A percentile compares a stretch with the other conserved stretches of the same genome.
Evolutionary conservation across 768 basidiomycete species (phyloP).

Genomic region (Lactarius hengduanensis): DNA sequence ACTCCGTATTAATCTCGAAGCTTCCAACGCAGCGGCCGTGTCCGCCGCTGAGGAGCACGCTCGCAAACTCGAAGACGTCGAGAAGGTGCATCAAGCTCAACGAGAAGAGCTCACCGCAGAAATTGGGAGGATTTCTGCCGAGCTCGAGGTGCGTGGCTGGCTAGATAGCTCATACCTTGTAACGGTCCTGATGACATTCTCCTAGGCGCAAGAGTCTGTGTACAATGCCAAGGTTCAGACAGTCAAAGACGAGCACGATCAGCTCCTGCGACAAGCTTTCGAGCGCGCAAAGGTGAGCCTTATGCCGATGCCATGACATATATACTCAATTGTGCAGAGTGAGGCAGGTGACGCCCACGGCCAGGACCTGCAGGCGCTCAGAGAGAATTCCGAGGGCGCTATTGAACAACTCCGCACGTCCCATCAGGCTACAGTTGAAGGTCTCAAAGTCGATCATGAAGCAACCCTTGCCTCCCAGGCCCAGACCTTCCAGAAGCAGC

Average conservation of each 20-base stretch:
- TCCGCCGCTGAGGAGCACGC: constrained; percentile 49
- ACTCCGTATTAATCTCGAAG: constrained; percentile 47
- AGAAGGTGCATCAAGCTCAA: constrained; percentile 48
- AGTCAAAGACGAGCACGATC: constrained; percentile 63
- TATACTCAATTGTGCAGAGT: constrained; percentile 41
- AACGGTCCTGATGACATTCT: constrained; percentile 12
- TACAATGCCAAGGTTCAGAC: constrained; percentile 65
- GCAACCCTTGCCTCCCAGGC: constrained; percentile 57
- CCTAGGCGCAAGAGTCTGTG: constrained; percentile 64
- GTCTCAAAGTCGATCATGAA: constrained; percentile 62
- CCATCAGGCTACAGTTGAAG: constrained; percentile 59
- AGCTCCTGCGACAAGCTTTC: constrained; percentile 65
- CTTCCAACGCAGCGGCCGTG: constrained; percentile 43
- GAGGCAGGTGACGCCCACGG: constrained; percentile 71
- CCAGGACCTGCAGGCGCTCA: constrained; percentile 68
- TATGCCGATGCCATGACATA: background rate
- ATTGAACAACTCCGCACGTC: constrained; percentile 67
- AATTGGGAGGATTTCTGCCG: constrained; percentile 52
- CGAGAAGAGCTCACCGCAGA: constrained; percentile 55
- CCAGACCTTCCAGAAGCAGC: constrained; percentile 58
- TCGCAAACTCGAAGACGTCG: constrained; percentile 50
- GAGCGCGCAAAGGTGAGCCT: constrained; percentile 69
- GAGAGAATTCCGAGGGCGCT: constrained; percentile 60
- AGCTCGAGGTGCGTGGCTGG: constrained; percentile 58
- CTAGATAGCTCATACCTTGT: background rate